Evolutionary conservation across 495 filamentous ascomycete genomes (phyloP).

Genomic region (Penicillium parvum): DNA sequence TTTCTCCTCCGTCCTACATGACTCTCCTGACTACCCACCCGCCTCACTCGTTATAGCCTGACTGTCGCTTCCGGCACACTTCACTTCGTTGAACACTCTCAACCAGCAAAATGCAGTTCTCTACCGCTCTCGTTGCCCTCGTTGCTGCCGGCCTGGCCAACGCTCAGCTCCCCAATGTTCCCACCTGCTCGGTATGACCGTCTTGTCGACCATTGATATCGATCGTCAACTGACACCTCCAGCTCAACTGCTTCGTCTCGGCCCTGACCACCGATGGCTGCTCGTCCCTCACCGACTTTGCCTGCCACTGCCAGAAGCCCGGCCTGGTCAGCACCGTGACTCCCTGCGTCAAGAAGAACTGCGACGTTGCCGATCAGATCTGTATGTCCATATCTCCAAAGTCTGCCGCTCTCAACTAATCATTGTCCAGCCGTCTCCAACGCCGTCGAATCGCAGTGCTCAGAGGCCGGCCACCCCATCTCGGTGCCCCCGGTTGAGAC

Average conservation of each 20-base stretch:
- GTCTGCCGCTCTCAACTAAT: background rate
- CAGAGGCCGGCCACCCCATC: slow-evolving; percentile 36
- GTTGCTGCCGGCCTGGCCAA: slow-evolving; percentile 34
- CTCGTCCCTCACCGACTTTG: slow-evolving; percentile 41
- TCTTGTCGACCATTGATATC: background rate
- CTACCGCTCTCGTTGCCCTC: slow-evolving; percentile 28
- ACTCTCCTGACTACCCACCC: slow-evolving; percentile 2
- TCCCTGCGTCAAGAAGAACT: slow-evolving; percentile 44
- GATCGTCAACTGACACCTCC: slow-evolving; percentile 6
- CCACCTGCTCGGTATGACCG: slow-evolving; percentile 40
- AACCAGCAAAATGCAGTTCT: slow-evolving; percentile 40
- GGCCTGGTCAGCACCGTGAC: slow-evolving; percentile 34
- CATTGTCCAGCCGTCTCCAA: slow-evolving; percentile 26
- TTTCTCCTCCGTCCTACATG: slow-evolving; percentile 5
- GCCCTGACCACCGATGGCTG: slow-evolving; percentile 43
- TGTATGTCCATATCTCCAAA: slow-evolving; percentile 17
- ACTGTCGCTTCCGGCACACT: slow-evolving; percentile 27
- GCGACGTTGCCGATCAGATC: slow-evolving; percentile 33
- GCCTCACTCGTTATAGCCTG: slow-evolving; percentile 19
- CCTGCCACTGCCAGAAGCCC: slow-evolving; percentile 49
- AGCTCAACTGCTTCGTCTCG: slow-evolving; percentile 43
- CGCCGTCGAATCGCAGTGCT: slow-evolving; percentile 32
- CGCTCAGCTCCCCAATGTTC: slow-evolving; percentile 40
- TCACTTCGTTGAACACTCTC: background rate
- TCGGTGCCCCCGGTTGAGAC: slow-evolving; percentile 31